Evolutionary conservation across 805 yeast genomes (phyloP).

Genomic region (Spathaspora hagerdaliae): DNA sequence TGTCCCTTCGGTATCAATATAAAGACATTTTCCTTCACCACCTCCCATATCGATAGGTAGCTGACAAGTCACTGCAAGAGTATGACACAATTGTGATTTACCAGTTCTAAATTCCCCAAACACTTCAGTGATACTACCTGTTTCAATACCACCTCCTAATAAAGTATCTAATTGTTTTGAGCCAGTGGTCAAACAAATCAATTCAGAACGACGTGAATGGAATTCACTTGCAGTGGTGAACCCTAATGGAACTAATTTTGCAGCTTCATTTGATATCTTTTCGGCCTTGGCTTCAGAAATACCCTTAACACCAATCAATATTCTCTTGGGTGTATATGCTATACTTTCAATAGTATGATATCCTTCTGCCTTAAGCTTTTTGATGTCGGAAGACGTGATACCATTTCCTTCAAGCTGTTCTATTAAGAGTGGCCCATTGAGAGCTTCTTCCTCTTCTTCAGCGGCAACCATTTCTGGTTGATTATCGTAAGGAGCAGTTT

Average conservation of each 20-base stretch:
- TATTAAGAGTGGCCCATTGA: slow-evolving; percentile 38
- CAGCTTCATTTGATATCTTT: slow-evolving; percentile 73
- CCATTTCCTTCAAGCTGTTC: slow-evolving; percentile 74
- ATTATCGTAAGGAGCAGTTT: not conserved
- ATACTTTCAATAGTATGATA: slow-evolving; percentile 86
- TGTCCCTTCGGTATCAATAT: slow-evolving; percentile 96
- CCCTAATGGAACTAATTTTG: slow-evolving; percentile 88
- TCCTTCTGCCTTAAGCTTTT: slow-evolving; percentile 78
- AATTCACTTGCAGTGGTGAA: slow-evolving; percentile 96
- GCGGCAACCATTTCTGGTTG: not conserved
- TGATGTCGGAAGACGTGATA: slow-evolving; percentile 71
- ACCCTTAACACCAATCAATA: slow-evolving; percentile 75
- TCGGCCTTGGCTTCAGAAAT: slow-evolving; percentile 96
- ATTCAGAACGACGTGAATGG: slow-evolving; percentile 82
- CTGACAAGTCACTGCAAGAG: slow-evolving; percentile 94
- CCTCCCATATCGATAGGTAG: slow-evolving; percentile 96
- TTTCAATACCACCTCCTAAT: slow-evolving; percentile 94
- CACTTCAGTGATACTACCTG: slow-evolving; percentile 93
- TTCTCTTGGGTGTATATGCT: slow-evolving; percentile 89
- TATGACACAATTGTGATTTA: slow-evolving; percentile 94
- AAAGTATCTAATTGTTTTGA: slow-evolving; percentile 90
- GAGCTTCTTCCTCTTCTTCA: slow-evolving; percentile 29
- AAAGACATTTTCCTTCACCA: slow-evolving; percentile 95
- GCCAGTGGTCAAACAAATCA: slow-evolving; percentile 92
- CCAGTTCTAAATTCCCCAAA: slow-evolving; percentile 98